Conservation (phyloP, 129 eudicot genomes). For the Ambrosia trifida region DNA sequence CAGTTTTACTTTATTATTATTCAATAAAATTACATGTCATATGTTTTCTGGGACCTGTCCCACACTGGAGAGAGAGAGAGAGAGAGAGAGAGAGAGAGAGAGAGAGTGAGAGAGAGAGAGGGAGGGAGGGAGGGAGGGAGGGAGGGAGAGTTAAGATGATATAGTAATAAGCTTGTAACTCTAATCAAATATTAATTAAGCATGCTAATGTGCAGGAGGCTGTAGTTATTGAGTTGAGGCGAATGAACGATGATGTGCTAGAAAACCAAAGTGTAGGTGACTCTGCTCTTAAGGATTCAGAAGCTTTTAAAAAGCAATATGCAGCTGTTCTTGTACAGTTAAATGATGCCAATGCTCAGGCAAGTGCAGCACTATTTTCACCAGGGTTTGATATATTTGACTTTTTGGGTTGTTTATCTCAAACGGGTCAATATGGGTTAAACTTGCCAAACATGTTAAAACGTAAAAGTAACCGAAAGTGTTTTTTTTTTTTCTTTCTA, state of each 20-base stretch:
- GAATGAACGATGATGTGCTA: slow-evolving; percentile 75
- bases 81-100: background rate
- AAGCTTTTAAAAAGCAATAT: slow-evolving; percentile 76
- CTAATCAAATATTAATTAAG: slow-evolving; percentile 2
- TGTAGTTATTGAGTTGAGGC: slow-evolving; percentile 66
- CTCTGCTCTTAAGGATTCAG: slow-evolving; percentile 62
- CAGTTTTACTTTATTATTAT: slow-evolving; percentile 2
- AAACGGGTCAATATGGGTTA: background rate
- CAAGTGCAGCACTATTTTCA: slow-evolving; percentile 27
- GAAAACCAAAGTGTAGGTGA: slow-evolving; percentile 62
- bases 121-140: no score
- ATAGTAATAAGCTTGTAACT: background rate
- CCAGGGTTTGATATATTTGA: background rate
- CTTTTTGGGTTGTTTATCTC: background rate
- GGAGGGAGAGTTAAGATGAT: background rate
- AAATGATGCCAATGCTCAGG: slow-evolving; percentile 74
- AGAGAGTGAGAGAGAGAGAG: no score
- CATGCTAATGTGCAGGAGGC: slow-evolving; percentile 59
- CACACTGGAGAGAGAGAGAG: background rate
- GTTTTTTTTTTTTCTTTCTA: background rate
- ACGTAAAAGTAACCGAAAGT: background rate
- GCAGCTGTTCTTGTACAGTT: slow-evolving; percentile 79
- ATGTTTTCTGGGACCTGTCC: background rate
- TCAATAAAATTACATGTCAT: background rate
- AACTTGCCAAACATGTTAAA: background rate